These are phyloP conservation scores for Corylus avellana DNA, from an alignment of 306 rosid genomes.

Conservation along the genomic window DNA sequence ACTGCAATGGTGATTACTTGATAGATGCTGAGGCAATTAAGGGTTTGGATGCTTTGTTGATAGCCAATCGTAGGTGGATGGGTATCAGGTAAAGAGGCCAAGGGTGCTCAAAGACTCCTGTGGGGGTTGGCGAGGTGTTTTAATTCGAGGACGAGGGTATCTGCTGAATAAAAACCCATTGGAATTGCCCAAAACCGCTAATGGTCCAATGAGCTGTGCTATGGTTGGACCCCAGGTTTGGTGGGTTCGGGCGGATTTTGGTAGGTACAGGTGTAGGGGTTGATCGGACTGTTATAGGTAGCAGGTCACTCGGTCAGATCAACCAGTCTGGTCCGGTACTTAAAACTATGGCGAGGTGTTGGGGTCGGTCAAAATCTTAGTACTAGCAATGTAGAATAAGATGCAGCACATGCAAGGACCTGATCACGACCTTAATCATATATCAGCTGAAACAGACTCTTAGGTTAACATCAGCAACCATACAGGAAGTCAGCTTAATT, in stretches of 20 bases:
- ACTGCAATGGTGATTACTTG: not conserved
- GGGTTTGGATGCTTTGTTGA: not conserved
- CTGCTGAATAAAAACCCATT: not conserved
- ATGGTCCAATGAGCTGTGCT: not conserved
- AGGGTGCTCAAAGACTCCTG: not conserved
- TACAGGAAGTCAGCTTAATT: not conserved
- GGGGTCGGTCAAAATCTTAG: not conserved
- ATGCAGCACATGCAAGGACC: not conserved
- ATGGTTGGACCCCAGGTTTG: not conserved
- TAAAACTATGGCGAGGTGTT: not conserved
- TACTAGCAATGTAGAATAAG: not conserved
- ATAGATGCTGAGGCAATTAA: not conserved
- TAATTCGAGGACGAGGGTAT: not conserved
- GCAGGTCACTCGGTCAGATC: not conserved
- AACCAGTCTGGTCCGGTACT: not conserved
- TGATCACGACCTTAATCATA: not conserved
- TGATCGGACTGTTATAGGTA: not conserved
- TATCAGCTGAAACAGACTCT: not conserved
- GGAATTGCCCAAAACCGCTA: not conserved
- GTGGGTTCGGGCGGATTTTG: not conserved
- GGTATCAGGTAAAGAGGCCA: not conserved
- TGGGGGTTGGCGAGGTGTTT: not conserved
- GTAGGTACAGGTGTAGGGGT: not conserved
- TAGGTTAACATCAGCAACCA: not conserved
- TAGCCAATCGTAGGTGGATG: not conserved